Base-by-base conservation (phyloP, 495 filamentous ascomycete genomes). In the Talaromyces ruber region DNA sequence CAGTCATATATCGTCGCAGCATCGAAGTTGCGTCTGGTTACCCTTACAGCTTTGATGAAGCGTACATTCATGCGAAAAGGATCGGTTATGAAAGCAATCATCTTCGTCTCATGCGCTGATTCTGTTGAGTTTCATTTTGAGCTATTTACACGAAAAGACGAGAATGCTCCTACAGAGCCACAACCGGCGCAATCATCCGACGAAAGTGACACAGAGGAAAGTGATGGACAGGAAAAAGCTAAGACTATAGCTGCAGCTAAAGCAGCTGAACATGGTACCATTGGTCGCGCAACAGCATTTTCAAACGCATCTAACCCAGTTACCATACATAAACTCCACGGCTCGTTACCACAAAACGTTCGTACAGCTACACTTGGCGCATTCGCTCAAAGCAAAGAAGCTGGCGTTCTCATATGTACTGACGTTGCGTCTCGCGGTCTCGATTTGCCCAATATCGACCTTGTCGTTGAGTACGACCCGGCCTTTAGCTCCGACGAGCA, bases 111-210 rank as follows among this genome's bases (percentile, higher is more conserved):
- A 1, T 98, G 95, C 67, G 93, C 94, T 16, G 95, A 98, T 68
- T 93, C 89, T 9, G 94, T 98, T 53, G 92, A 98, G 69, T 98
- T 96, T 70, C 92, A 96, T 69, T 98, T 92, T 67, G 88, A 95
- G 55, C 73, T 97, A n/a, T 86, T 98, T 64, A 86, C 85, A 29
- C 76, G 83, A 12, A 74, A 76, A 57, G 64, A 73, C 43, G 61
- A 68, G 6, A 68, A 72, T 34, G 61, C 74, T 5, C 64, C 74
- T 6, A 64, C 72, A 24, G 64, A 71, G 22, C 63, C 57, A 67
- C 74, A 65, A 26, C 56, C 64, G 9, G 25, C 62, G 7, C 62
- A 64, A 21, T 60, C 72, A 24, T 57, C 64, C 9, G 30, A 65
- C 6, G 67, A 64, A 5, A 63, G 64, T 25, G 68, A 76, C 3